Evolutionary conservation across 768 basidiomycete species (phyloP).

Genomic region (Mycena amicta): DNA sequence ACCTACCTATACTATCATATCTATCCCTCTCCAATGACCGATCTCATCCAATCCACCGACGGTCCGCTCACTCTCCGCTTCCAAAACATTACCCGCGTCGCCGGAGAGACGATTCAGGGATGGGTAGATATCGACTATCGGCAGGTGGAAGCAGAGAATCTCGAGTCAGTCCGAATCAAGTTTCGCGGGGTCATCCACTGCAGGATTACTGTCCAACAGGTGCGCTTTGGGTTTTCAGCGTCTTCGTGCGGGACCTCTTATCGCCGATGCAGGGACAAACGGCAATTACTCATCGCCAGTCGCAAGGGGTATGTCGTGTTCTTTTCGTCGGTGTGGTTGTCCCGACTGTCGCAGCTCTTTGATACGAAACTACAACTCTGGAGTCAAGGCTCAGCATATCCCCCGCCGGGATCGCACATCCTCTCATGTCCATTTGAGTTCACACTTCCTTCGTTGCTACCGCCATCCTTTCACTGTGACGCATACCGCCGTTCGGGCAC

Average conservation of each 20-base stretch:
- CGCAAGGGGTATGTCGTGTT: neutral
- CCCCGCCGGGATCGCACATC: conserved; percentile 1
- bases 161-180: conserved; percentile 10
- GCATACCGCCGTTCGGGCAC: neutral
- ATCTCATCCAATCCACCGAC: neutral
- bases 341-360: neutral
- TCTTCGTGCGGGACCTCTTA: no score
- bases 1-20: no score
- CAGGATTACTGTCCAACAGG: neutral
- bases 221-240: neutral
- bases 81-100: conserved; percentile 7
- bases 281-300: no score
- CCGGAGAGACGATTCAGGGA: conserved; percentile 11
- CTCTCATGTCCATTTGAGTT: conserved; percentile 5
- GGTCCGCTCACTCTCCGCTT: conserved; percentile 8
- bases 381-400: neutral
- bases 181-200: conserved; percentile 2
- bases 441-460: neutral
- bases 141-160: conserved; percentile 1
- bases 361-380: neutral
- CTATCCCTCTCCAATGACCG: neutral
- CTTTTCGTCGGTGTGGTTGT: neutral
- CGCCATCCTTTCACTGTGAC: conserved; percentile 3
- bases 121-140: conserved; percentile 8
- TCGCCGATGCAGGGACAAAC: no score